These are phyloP conservation scores for Austropuccinia psidii DNA, from an alignment of 1,284 basidiomycete genomes.

Conservation along the genomic window DNA sequence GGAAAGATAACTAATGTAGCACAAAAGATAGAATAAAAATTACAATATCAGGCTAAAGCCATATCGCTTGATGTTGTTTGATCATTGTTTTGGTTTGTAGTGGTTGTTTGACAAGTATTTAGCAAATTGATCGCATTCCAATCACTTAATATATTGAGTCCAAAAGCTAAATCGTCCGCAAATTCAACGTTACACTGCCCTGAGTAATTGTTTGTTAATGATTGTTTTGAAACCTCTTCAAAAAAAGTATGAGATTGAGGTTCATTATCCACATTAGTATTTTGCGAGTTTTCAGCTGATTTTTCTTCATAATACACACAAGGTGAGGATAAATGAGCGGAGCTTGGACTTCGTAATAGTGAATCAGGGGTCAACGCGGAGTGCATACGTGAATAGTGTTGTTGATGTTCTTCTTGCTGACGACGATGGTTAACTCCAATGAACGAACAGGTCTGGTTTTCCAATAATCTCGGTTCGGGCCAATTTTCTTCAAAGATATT, in stretches of 20 bases:
- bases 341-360: no score
- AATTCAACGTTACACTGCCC: not conserved
- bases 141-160: not conserved
- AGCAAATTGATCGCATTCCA: conserved; percentile 1
- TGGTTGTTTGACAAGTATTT: no score
- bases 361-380: no score
- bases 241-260: not conserved
- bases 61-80: no score
- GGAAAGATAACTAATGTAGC: no score
- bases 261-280: not conserved
- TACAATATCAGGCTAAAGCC: no score
- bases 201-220: not conserved
- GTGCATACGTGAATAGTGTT: not conserved
- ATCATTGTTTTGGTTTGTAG: no score
- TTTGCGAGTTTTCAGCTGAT: not conserved
- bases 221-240: not conserved
- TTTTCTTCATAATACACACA: not conserved
- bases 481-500: not conserved
- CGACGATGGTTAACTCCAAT: not conserved
- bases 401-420: not conserved
- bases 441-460: not conserved
- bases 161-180: not conserved
- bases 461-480: not conserved
- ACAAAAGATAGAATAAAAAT: no score
- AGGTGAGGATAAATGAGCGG: not conserved